These are phyloP conservation scores for Thalassia testudinum DNA, from an alignment of 116 monocot species.

Conservation along the genomic window DNA sequence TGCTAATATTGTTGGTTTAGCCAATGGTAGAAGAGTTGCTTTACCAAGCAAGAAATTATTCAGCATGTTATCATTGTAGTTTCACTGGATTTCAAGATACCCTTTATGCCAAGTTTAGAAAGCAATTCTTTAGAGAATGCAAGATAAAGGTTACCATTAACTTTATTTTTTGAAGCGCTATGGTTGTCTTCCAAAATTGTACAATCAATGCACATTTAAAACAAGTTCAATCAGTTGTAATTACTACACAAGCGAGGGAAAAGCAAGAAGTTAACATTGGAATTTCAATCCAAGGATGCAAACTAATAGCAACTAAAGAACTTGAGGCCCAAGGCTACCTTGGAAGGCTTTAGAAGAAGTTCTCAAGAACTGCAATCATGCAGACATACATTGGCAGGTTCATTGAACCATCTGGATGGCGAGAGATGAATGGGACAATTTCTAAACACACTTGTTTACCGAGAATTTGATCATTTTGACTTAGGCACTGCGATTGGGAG, in stretches of 20 bases:
- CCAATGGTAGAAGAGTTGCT: slow-evolving; percentile 13
- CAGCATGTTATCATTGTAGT: slow-evolving; percentile 9
- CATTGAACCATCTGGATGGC: slow-evolving; percentile 6
- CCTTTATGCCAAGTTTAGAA: slow-evolving; percentile 5
- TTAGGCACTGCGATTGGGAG: not conserved
- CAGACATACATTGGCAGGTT: slow-evolving; percentile 1
- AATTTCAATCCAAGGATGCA: slow-evolving; percentile 7
- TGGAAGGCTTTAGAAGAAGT: slow-evolving; percentile 13
- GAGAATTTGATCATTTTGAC: not conserved
- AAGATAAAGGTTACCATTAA: slow-evolving; percentile 15
- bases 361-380: slow-evolving; percentile 2
- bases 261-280: not conserved
- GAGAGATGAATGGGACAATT: not conserved
- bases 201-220: slow-evolving; percentile 3
- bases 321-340: slow-evolving; percentile 6
- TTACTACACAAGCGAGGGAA: slow-evolving; percentile 18
- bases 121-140: slow-evolving; percentile 25
- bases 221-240: not conserved
- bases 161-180: slow-evolving; percentile 26
- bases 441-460: not conserved
- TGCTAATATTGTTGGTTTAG: slow-evolving; percentile 6
- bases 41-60: slow-evolving; percentile 2
- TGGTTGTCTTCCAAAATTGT: slow-evolving; percentile 15
- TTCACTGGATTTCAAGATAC: slow-evolving; percentile 20
- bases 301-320: not conserved